Base-by-base conservation (phyloP, 257 asterid genomes). In the Solanum medicagineum region DNA sequence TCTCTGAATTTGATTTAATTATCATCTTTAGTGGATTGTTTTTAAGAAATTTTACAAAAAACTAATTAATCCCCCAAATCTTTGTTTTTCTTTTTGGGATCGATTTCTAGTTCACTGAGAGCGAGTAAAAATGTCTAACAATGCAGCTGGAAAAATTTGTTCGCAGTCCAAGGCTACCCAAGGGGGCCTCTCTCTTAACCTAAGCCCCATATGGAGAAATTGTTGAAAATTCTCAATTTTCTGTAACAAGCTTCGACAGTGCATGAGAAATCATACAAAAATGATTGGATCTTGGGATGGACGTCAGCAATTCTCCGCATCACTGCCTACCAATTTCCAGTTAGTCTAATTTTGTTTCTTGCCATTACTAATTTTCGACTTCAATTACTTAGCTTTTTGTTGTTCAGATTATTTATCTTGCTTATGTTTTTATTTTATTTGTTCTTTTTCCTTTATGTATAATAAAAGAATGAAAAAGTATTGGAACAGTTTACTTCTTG, bases 201-300 rank as follows among this genome's bases (percentile, higher is more conserved):
- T 81, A 93, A 91, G 80, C 96, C 98, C 62, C 92, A 94, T 96
- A 89, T 84, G 93, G 89, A 19, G 89, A 94, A 83, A 90, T 94
- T 87, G 85, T 88, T 85, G 94, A 92, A 81, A 90, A 84, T 91
- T 91, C 97, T 9, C 93, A 93, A 6, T 90, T 87, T 94, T 94
- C 91, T 84, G 84, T 90, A 90, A 91, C 80, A 94, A 91, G 89
- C 97, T 95, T 68, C 93, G 42, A 0, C 6, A 36, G 6, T 36
- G 42, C 42, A 36, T 4, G 6, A 4, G 42, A 36, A 36, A 36
- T 36, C 6, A 36, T 36, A 36, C 42, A 36, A 36, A 36, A 36
- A 36, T 36, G 42, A 36, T 36, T 7, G 42, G 42, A 36, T 36
- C 42, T 36, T 36, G 6, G 42, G 42, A 36, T 36, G 42, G 42